Base-by-base conservation (phyloP, 306 rosid species). In the Quercus engelmannii region DNA sequence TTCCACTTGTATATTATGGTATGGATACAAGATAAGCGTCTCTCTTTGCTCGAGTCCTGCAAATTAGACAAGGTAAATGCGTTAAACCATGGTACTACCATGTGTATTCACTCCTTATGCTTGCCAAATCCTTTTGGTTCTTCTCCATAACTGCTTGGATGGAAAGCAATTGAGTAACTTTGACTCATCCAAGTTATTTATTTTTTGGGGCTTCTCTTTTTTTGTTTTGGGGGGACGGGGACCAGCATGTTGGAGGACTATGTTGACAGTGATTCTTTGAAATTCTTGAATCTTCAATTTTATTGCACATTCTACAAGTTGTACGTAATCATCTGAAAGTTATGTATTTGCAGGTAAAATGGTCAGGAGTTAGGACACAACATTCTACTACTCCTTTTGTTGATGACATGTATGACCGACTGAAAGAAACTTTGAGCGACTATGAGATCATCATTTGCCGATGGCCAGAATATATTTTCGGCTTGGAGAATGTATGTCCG, bases 371-470 rank as follows among this genome's bases (percentile, higher is more conserved):
- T 76, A 90, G 88, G 86, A 96, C 98, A 49, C 97, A 80, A 35
- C 99, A 96, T 85, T 93, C 94, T 55, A 96, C 99, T 4, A 96
- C 99, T 79, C 99, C 99, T 69, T 96, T 96, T 88, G 84, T 96
- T 49, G 99, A 90, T 89, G 99, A 96, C 73, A 93, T 96, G 96
- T 96, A 93, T 82, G 96, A 93, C 52, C 94, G 91, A 74, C 88
- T 96, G 84, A 91, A 89, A 84, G 97, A 86, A 86, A 93, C 96
- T 25, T 86, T 96, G 88, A 88, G 90, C 28, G 96, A 90, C 76
- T 96, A 90, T 65, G 96, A 91, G 84, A 89, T 93, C 86, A 93
- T 96, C 82, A 93, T 93, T 88, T 89, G 93, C 89, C 92, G 98
- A 61, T 96, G 99, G 99, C 99, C 99, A 4, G 98, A 96, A 68